phyloP scores from a whole-genome alignment of 2,329 filamentous ascomycete genomes.

The Fusarium sp. region DNA sequence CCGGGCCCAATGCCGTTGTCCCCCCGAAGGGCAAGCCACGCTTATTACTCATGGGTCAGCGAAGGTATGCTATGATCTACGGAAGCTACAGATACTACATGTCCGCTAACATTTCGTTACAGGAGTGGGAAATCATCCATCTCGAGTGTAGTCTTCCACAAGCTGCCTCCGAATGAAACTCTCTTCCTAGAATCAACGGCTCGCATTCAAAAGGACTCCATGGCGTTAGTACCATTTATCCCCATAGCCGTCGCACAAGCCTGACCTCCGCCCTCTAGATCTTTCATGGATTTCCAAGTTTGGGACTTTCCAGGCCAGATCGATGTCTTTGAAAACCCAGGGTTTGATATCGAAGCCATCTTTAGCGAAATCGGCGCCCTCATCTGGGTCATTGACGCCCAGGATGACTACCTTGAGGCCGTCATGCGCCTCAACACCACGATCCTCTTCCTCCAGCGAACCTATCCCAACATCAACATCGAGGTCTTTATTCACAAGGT shows the following conservation, averaged over 20 bases:
- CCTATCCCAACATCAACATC: conserved; percentile 94
- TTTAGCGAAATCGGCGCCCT: conserved; percentile 95
- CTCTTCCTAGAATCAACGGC: conserved; percentile 96
- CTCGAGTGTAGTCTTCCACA: conserved; percentile 99
- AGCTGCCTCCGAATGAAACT: conserved; percentile 95
- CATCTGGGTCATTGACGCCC: conserved; percentile 98
- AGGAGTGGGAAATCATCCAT: conserved; percentile 99
- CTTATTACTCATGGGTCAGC: conserved; percentile 93
- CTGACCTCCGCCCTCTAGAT: conserved; percentile 66
- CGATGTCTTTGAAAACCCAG: conserved; percentile 87
- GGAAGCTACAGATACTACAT: background rate
- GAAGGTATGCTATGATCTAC: conserved; percentile 73
- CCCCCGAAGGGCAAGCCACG: conserved; percentile 81
- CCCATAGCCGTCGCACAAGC: background rate
- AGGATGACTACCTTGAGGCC: conserved; percentile 96
- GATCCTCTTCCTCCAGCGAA: conserved; percentile 88
- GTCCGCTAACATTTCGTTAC: conserved; percentile 8
- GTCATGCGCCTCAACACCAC: conserved; percentile 89
- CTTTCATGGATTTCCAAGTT: conserved; percentile 99
- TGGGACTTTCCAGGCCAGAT: conserved; percentile 98
- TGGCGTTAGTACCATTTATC: conserved; percentile 77
- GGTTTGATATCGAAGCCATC: conserved; percentile 92
- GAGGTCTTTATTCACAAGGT: conserved; percentile 99
- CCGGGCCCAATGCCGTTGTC: conserved; percentile 54
- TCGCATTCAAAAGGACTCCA: conserved; percentile 92